phyloP scores from a whole-genome alignment of 1,139 yeast genomes.

The Blastobotrys ciferrii region DNA sequence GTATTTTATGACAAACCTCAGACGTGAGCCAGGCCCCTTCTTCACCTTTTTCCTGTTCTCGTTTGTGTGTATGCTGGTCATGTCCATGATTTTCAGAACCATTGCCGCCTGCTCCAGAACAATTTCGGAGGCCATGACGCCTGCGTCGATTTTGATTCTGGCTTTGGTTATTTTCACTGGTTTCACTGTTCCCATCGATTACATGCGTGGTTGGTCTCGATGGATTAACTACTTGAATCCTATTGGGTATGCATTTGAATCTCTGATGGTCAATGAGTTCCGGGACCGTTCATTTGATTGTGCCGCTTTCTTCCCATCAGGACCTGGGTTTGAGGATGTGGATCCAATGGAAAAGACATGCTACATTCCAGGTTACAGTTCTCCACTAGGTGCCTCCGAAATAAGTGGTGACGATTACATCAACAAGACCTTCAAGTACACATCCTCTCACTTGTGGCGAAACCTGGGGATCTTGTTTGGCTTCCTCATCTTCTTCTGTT shows the following conservation, averaged over 20 bases:
- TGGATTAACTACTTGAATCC: constrained; percentile 80
- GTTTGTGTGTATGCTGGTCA: constrained; percentile 53
- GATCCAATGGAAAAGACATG: constrained; percentile 52
- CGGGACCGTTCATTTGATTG: constrained; percentile 47
- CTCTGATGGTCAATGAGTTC: constrained; percentile 65
- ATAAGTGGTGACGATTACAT: constrained; percentile 64
- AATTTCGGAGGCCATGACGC: constrained; percentile 68
- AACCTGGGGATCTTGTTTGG: constrained; percentile 70
- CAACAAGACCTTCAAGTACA: constrained; percentile 46
- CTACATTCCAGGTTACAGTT: constrained; percentile 50
- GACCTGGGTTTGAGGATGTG: constrained; percentile 45
- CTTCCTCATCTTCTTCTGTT: constrained; percentile 54
- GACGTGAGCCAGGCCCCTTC: constrained; percentile 65
- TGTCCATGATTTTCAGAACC: constrained; percentile 72
- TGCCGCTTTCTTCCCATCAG: constrained; percentile 50
- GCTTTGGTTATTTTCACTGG: constrained; percentile 73
- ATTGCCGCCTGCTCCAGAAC: constrained; percentile 64
- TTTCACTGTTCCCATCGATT: constrained; percentile 64
- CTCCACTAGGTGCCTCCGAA: constrained; percentile 43
- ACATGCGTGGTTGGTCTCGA: constrained; percentile 73
- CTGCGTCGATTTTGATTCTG: constrained; percentile 61
- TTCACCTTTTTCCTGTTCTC: constrained; percentile 62
- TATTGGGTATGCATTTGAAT: constrained; percentile 64
- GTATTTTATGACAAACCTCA: constrained; percentile 67
- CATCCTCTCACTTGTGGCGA: constrained; percentile 72